A percentile compares a stretch with the other conserved stretches of the same genome.
Conservation (phyloP, 2,329 filamentous ascomycete genomes). For the Ophiostoma australiae region DNA sequence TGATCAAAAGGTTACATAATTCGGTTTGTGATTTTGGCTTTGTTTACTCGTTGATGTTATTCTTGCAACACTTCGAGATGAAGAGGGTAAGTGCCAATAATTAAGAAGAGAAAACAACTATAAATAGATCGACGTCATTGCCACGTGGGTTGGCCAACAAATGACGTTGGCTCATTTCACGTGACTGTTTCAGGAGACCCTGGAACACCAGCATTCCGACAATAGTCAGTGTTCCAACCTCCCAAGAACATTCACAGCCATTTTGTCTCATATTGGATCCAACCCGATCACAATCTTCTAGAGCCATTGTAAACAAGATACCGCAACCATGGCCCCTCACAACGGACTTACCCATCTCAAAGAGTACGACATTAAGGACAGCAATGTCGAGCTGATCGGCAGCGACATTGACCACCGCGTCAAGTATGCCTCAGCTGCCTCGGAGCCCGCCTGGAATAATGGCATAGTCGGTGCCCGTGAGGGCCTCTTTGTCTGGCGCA, state of each 20-base stretch:
- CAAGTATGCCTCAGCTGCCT: slow-evolving; percentile 60
- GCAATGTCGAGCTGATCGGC: slow-evolving; percentile 62
- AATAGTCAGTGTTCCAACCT: background rate
- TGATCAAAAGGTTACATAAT: too few species aligned
- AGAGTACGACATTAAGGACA: slow-evolving; percentile 63
- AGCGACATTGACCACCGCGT: slow-evolving; percentile 61
- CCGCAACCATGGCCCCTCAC: slow-evolving; percentile 51
- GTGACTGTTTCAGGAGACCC: slow-evolving; percentile 6
- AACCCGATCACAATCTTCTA: background rate
- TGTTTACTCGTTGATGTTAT: too few species aligned
- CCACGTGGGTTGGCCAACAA: slow-evolving; percentile 1
- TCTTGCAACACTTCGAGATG: too few species aligned
- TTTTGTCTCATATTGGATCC: background rate
- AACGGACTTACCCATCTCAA: slow-evolving; percentile 58
- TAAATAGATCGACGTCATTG: slow-evolving; percentile 1
- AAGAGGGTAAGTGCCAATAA: background rate
- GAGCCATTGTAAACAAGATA: background rate
- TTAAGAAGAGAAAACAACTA: background rate
- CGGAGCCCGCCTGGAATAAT: slow-evolving; percentile 64
- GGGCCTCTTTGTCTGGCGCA: slow-evolving; percentile 60
- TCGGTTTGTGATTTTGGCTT: too few species aligned
- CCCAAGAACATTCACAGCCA: background rate
- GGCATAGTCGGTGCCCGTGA: slow-evolving; percentile 48
- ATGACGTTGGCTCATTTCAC: background rate
- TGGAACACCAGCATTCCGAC: background rate